Base-by-base conservation (phyloP, 345 rosid genomes). In the Abelmoschus esculentus region DNA sequence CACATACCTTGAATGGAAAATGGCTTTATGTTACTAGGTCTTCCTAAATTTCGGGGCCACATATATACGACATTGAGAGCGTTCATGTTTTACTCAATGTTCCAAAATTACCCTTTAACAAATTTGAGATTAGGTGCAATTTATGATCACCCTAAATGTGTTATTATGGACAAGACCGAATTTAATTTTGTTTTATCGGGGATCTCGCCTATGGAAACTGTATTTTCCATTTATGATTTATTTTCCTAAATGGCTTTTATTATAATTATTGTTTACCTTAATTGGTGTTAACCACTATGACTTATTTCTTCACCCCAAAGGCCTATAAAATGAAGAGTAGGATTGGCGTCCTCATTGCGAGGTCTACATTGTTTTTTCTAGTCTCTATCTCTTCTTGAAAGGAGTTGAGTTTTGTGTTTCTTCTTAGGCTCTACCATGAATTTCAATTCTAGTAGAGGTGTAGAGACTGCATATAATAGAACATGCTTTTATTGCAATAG, bases 401-500 rank as follows among this genome's bases (percentile, higher is more conserved):
- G 19, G 15, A 70, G 28, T 40, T 44, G 42, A 3, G 0, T 66
- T 42, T 0, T 57, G 52, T 18, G 28, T 61, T 56, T 70, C 68
- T 62, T 64, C 38, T 62, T 66, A 10, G 50, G 50, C 58, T 69
- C 52, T 59, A 67, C 49, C 10, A 78, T 78, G 76, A 78, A 75
- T 68, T 68, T 17, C 34, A 38, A 18, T 71, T 76, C 70, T 38
- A 7, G 3, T 19, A n/a, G 18, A 46, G 76, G 61, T 67, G 38
- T 44, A 18, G 62, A 68, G 52, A 67, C 47, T 19, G 28, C 40
- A 6, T 6, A 10, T 73, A 2, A 14, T 3, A 31, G 36, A 61
- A 34, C 66, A 53, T 81, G 78, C 80, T 13, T 68, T 53, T 70
- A 64, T 52, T 78, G 84, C 76, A 71, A 42, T n/a, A 63, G 65